Evolutionary conservation across 305 asterid genomes (phyloP).

Genomic region (Rubia tinctorum): DNA sequence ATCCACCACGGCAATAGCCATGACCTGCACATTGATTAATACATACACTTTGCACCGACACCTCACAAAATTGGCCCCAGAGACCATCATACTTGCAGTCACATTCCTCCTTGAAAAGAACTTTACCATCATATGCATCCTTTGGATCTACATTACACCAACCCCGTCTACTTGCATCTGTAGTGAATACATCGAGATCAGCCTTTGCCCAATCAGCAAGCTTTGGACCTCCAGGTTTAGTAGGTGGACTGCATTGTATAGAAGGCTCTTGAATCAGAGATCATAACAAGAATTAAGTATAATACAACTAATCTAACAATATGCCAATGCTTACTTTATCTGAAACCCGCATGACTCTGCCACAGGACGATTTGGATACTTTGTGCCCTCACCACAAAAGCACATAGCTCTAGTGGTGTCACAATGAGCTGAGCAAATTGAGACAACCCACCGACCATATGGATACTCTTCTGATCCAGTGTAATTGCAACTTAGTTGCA

Average conservation of each 20-base stretch:
- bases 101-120: slow-evolving; percentile 69
- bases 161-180: slow-evolving; percentile 58
- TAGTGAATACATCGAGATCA: slow-evolving; percentile 66
- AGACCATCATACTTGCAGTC: slow-evolving; percentile 98
- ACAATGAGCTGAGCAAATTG: slow-evolving; percentile 80
- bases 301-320: slow-evolving; percentile 13
- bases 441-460: slow-evolving; percentile 87
- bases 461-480: slow-evolving; percentile 57
- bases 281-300: slow-evolving; percentile 6
- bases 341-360: slow-evolving; percentile 86
- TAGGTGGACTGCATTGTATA: slow-evolving; percentile 50
- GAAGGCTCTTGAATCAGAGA: slow-evolving; percentile 15
- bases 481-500: slow-evolving; percentile 63
- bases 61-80: slow-evolving; percentile 83
- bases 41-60: slow-evolving; percentile 66
- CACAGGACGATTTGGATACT: slow-evolving; percentile 86
- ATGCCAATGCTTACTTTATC: slow-evolving; percentile 51
- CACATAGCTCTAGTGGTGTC: slow-evolving; percentile 94
- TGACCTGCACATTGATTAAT: slow-evolving; percentile 84
- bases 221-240: slow-evolving; percentile 59
- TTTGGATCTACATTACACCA: slow-evolving; percentile 96
- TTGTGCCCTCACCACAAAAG: slow-evolving; percentile 96
- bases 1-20: slow-evolving; percentile 92
- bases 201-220: slow-evolving; percentile 56
- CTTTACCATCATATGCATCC: slow-evolving; percentile 65